Evolutionary conservation across 805 yeast species (phyloP).

Genomic region (Pichia paraexigua): DNA sequence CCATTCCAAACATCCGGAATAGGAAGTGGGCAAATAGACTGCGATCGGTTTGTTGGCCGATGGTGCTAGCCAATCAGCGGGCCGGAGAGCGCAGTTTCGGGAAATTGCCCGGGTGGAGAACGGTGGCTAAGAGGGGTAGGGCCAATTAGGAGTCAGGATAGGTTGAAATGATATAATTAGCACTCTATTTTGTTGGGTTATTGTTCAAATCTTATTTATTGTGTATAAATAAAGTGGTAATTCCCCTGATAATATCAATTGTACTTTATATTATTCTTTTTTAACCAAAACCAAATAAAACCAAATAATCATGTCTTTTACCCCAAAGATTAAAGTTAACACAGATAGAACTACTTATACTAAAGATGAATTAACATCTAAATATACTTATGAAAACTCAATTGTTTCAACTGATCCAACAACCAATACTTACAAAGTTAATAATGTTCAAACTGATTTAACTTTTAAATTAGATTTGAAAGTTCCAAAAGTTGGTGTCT

Average conservation of each 20-base stretch:
- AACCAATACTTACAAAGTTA: slow-evolving; percentile 57
- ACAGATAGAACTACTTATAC: slow-evolving; percentile 45
- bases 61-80: neutral
- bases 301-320: slow-evolving; percentile 14
- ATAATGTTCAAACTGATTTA: slow-evolving; percentile 65
- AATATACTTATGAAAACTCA: slow-evolving; percentile 71
- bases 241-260: neutral
- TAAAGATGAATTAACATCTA: slow-evolving; percentile 47
- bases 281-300: neutral
- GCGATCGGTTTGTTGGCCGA: neutral
- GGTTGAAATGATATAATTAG: neutral
- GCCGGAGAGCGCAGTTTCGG: neutral
- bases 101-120: neutral
- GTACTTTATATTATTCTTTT: neutral
- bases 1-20: neutral
- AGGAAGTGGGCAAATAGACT: neutral
- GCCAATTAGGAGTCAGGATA: neutral
- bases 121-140: neutral
- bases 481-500: slow-evolving; percentile 78
- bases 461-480: slow-evolving; percentile 79
- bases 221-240: neutral
- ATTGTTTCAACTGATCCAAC: slow-evolving; percentile 45
- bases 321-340: slow-evolving; percentile 43
- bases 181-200: neutral
- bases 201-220: neutral